Base-by-base conservation (phyloP, 1,284 basidiomycete genomes). In the Cutaneotrichosporon sp. region DNA sequence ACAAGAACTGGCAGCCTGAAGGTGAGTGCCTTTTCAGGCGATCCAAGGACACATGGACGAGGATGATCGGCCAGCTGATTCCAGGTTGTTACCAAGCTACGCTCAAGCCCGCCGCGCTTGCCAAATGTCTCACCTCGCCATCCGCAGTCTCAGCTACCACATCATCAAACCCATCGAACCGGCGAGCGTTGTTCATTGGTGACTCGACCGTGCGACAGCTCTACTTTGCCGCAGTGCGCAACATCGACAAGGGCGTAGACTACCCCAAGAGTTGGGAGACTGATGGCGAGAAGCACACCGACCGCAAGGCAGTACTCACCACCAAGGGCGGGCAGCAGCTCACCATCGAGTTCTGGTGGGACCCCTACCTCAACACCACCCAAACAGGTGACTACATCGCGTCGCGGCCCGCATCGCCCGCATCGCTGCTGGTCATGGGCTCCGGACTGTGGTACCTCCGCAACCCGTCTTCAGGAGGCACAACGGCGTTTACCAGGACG, bases 381-480 rank as follows among this genome's bases (percentile, higher is more conserved):
- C 80, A 81, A 60, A 85, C 86, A 18, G 69, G 81, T 26, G 68
- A 77, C 34, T 74, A 83, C 53, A 68, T 82, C 81, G 65, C 68
- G 10, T 70, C 70, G 10, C 66, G 65, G 18, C 69, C 72, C 13
- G 46, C 62, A 9, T 36, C 65, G 30, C 69, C 77, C 16, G 85
- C 89, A 1, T 86, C 88, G 0, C 80, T 96, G 49, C 84, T 93
- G 32, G 88, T 93, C 10, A 76, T 96, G 22, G 92, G 92, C 21
- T 88, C 89, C 13, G 92, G 92, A 0, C 82, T 95, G 42, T 94
- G 92, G 92, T 92, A 90, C 75, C 84, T 95, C 47, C 87, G 90
- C 36, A 88, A 92, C 76, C 82, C 86, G 1, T 72, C 81, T 18
- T 89, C 89, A 1, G 90, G 90, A 21, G 91, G 90, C 2, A 82